Evolutionary conservation across 495 filamentous ascomycete genomes (phyloP), one percentile per base, ranked within the genome.

Genomic region (Chaetomium tenue): DNA sequence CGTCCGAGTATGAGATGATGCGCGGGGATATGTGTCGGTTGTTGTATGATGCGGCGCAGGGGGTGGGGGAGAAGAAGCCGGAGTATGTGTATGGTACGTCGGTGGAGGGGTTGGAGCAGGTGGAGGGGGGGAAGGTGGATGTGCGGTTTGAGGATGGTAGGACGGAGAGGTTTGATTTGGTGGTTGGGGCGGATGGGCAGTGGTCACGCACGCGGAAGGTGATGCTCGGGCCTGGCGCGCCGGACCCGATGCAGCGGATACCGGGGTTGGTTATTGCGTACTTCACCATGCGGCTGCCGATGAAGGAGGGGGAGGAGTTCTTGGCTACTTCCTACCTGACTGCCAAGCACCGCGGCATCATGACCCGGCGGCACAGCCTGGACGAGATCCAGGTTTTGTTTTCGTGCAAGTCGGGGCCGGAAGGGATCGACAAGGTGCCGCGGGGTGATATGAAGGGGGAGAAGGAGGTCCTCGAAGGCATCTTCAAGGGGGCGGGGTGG

Each of bases 1-100:
- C 13, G 81, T 78, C 12, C 20, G 84, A 87, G 68, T 86, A 73
- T 59, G 85, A 86, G 70, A 83, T 87, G 51, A 76, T 84, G 65
- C 71, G 85, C 5, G 84, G 82, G 0, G 78, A 85, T 59, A 62
- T 87, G 25, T 76, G 75, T 16, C 58, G 71, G 20, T 76, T 86
- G n/a, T 64, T 84, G 0, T 78, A 79, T 64, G 74, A 81, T 30
- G 61, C 74, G 26, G 82, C 77, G 28, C 23, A 79, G 80, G n/a
- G 9, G 16, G 20, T 79, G n/a, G n/a, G 16, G 20, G 16, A 20
- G 60, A 65, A 77, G 25, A 57, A 76, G 42, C 73, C 74, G 60
- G 66, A 71, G 12, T 82, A 83, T 50, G 54, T 82, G 11, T 85
- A 83, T 63, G 77, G 76, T 26, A 70, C 61, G 40, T 59, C 67